Percentiles rank a stretch among this genome's conserved stretches.
phyloP scores from a whole-genome alignment of 768 basidiomycete genomes.

The Lentinus tigrinus region DNA sequence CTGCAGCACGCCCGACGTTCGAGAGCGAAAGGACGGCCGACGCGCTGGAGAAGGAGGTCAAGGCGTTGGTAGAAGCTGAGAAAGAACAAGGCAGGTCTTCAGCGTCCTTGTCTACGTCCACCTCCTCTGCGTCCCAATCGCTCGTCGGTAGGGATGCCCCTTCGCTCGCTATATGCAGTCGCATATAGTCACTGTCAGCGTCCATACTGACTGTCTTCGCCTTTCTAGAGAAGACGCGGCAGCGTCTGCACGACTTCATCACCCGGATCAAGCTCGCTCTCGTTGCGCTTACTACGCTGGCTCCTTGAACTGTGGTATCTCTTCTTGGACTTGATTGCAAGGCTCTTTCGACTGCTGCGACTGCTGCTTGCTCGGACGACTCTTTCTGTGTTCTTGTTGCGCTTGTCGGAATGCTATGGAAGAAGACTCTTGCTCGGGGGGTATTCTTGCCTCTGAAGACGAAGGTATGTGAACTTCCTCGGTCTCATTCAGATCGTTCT shows the following conservation, averaged over 20 bases:
- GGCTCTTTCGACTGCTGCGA: not conserved
- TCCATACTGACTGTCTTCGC: slow-evolving; percentile 1
- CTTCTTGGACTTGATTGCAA: not conserved
- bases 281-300: slow-evolving; percentile 29
- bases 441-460: too few species aligned
- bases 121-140: slow-evolving; percentile 1
- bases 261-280: slow-evolving; percentile 34
- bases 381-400: too few species aligned
- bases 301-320: not conserved
- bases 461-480: too few species aligned
- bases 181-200: slow-evolving; percentile 1
- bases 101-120: not conserved
- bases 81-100: slow-evolving; percentile 37
- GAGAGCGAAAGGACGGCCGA: slow-evolving; percentile 31
- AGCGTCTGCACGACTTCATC: slow-evolving; percentile 32
- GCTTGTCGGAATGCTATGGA: too few species aligned
- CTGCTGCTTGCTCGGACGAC: too few species aligned
- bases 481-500: too few species aligned
- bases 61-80: slow-evolving; percentile 28
- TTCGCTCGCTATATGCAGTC: not conserved
- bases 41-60: slow-evolving; percentile 29
- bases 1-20: slow-evolving; percentile 32
- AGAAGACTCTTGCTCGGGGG: too few species aligned
- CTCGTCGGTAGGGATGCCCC: slow-evolving; percentile 29
- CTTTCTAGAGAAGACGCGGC: slow-evolving; percentile 31